A percentile compares a stretch with the other conserved stretches of the same genome.
Evolutionary conservation across 2,329 filamentous ascomycete genomes (phyloP).

Genomic region (Ceratocystis destructans): DNA sequence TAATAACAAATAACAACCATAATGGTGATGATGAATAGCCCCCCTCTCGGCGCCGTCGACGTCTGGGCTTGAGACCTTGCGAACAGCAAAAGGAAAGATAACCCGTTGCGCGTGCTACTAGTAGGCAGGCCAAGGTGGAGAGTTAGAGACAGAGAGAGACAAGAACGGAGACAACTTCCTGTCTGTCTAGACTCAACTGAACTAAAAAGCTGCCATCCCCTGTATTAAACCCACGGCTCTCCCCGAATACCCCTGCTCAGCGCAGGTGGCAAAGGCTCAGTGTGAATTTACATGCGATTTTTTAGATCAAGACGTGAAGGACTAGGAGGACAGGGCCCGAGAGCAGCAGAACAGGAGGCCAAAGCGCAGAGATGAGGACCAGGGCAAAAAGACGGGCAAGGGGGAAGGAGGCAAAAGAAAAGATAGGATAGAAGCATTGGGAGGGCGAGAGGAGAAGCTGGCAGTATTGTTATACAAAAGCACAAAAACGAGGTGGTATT

Average conservation of each 20-base stretch:
- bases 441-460: background rate
- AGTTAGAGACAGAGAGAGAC: background rate
- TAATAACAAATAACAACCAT: too few species aligned
- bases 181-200: background rate
- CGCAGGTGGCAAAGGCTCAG: background rate
- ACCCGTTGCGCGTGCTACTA: too few species aligned
- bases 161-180: background rate
- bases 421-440: background rate
- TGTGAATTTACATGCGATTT: background rate
- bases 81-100: too few species aligned
- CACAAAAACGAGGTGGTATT: background rate
- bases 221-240: background rate
- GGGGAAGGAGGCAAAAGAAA: background rate
- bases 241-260: background rate
- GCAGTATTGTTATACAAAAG: too few species aligned
- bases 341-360: slow-evolving; percentile 1
- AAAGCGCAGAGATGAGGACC: background rate
- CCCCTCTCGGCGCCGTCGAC: too few species aligned
- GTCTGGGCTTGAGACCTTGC: too few species aligned
- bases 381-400: background rate
- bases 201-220: background rate
- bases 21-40: too few species aligned
- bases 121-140: too few species aligned
- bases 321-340: slow-evolving; percentile 5
- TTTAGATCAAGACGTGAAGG: background rate